Evolutionary conservation across 2,329 filamentous ascomycete species (phyloP).

Genomic region (Cladophialophora yegresii): DNA sequence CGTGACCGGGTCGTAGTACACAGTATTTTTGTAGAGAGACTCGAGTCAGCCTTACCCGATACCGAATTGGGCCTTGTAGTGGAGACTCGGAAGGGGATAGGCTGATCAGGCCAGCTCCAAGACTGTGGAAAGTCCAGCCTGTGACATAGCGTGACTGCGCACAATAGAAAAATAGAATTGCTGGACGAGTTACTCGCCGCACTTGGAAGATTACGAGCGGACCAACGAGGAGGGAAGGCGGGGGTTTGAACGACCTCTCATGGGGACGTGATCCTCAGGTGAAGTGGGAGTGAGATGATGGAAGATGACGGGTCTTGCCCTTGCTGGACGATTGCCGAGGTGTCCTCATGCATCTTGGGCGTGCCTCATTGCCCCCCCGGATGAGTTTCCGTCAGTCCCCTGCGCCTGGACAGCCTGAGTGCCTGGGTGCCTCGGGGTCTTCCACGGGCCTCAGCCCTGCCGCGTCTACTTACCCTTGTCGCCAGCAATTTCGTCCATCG

Average conservation of each 20-base stretch:
- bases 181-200: background rate
- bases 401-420: background rate
- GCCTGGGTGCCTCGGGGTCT: background rate
- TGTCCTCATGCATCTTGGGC: background rate
- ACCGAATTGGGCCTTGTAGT: slow-evolving; percentile 8
- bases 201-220: slow-evolving; percentile 24
- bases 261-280: background rate
- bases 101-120: slow-evolving; percentile 4
- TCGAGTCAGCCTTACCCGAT: slow-evolving; percentile 31
- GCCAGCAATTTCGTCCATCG: background rate
- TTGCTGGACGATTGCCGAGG: background rate
- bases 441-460: background rate
- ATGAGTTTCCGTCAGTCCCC: background rate
- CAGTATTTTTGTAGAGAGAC: background rate
- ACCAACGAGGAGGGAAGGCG: slow-evolving; percentile 23
- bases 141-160: background rate
- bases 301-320: slow-evolving; percentile 2
- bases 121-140: background rate
- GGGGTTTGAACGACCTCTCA: slow-evolving; percentile 10
- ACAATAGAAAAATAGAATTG: background rate
- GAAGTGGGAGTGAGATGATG: slow-evolving; percentile 10
- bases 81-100: slow-evolving; percentile 9
- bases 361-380: background rate
- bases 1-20: slow-evolving; percentile 7
- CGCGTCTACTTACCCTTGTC: slow-evolving; percentile 14